Evolutionary conservation across 495 filamentous ascomycete genomes (phyloP).

Genomic region (Aspergillus homomorphus): DNA sequence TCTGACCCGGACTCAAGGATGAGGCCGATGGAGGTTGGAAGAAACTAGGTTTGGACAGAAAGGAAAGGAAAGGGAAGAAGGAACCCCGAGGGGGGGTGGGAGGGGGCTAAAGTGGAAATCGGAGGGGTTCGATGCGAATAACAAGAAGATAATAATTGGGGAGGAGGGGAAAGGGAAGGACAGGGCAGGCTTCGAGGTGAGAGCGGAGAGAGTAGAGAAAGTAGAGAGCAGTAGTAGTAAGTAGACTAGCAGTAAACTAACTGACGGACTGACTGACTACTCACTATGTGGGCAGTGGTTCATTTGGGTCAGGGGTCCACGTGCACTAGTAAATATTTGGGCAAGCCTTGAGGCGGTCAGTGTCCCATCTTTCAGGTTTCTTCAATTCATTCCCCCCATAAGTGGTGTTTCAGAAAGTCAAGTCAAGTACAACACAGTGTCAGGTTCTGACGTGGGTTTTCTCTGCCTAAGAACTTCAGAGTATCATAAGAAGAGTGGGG

Average conservation of each 20-base stretch:
- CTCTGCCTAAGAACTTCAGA: background rate
- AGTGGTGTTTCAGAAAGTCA: background rate
- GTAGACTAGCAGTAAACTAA: background rate
- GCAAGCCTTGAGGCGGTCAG: background rate
- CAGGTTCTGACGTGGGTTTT: background rate
- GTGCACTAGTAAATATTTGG: slow-evolving; percentile 21
- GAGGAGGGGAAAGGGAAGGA: slow-evolving; percentile 13
- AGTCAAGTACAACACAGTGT: background rate
- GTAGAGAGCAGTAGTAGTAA: background rate
- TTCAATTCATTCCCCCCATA: background rate
- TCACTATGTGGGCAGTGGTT: slow-evolving; percentile 19
- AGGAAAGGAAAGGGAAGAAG: background rate
- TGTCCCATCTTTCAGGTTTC: too few relatives aligned
- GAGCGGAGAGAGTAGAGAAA: slow-evolving; percentile 11
- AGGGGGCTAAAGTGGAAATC: background rate
- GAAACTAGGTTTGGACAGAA: background rate
- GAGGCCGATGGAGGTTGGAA: slow-evolving; percentile 5
- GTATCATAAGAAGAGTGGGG: too few relatives aligned
- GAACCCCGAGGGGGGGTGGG: slow-evolving; percentile 29
- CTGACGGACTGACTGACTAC: background rate
- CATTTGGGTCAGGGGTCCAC: slow-evolving; percentile 34
- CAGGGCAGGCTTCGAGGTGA: background rate
- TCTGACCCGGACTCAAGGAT: slow-evolving; percentile 12
- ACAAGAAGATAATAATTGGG: background rate
- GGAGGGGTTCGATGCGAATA: too few relatives aligned